Evolutionary conservation across 2,329 filamentous ascomycete genomes (phyloP).

Genomic region (Aureobasidium sp.): DNA sequence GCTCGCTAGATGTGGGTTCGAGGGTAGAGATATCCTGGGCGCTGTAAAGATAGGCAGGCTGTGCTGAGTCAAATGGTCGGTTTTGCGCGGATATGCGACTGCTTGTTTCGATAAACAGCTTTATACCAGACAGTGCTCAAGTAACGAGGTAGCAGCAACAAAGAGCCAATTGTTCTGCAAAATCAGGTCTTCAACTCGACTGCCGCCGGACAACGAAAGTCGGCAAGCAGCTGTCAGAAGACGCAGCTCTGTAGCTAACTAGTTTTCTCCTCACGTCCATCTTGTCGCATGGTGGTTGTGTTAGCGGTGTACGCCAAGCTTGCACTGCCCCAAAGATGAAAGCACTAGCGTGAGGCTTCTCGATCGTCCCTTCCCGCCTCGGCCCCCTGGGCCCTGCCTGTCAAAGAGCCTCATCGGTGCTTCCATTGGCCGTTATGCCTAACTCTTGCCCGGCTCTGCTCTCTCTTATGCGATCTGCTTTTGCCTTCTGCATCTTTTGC

Average conservation of each 20-base stretch:
- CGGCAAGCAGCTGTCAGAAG: constrained; percentile 1
- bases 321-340: constrained; percentile 8
- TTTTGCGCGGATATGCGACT: neutral
- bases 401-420: constrained; percentile 5
- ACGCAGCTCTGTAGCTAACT: constrained; percentile 3
- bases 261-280: neutral
- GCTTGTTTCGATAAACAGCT: constrained; percentile 2
- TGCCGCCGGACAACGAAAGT: neutral
- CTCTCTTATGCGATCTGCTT: neutral
- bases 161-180: neutral
- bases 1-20: neutral
- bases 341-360: neutral
- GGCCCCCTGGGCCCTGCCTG: neutral
- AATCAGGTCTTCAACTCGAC: neutral
- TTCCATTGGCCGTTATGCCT: constrained; percentile 3
- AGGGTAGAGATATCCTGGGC: neutral
- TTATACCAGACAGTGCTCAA: neutral
- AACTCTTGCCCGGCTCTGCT: neutral
- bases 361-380: constrained; percentile 1
- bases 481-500: neutral
- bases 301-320: neutral
- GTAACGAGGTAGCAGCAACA: neutral
- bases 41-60: neutral
- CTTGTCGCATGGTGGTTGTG: neutral
- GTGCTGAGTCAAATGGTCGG: constrained; percentile 10